Evolutionary conservation across 148 eudicot genomes (phyloP).

Genomic region (Vaccinium corymbosum): DNA sequence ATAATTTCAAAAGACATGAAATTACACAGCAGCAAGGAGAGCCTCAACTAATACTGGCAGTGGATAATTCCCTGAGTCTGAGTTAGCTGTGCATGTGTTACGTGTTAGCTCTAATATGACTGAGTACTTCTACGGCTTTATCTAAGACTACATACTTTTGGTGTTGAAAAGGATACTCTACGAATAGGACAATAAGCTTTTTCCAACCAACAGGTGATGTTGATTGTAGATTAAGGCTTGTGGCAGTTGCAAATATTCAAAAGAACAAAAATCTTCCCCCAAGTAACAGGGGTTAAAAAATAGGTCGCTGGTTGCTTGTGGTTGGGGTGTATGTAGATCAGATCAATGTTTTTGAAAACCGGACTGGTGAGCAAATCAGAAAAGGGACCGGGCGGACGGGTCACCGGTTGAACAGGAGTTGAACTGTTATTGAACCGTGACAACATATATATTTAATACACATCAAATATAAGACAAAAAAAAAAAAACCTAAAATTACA

Average conservation of each 20-base stretch:
- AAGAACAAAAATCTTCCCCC: neutral
- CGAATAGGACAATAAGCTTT: neutral
- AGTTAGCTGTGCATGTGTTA: neutral
- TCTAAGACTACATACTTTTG: neutral
- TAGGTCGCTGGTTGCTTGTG: neutral
- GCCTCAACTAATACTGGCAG: neutral
- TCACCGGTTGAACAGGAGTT: no score
- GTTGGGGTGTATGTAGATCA: no score
- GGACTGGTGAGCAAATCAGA: no score
- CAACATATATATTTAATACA: no score
- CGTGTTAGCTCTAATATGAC: neutral
- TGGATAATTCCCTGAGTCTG: neutral
- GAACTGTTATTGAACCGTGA: no score
- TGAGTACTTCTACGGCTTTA: neutral
- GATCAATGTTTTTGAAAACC: no score
- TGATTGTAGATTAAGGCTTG: neutral
- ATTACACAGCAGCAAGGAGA: neutral
- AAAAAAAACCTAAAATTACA: no score
- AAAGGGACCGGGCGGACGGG: no score
- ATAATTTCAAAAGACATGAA: neutral
- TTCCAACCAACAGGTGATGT: neutral
- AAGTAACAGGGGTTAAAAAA: neutral
- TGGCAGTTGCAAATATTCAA: neutral
- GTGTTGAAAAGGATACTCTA: neutral
- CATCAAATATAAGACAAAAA: no score